phyloP scores from a whole-genome alignment of 108 stramenopile species.

The Skeletonema marinoi region DNA sequence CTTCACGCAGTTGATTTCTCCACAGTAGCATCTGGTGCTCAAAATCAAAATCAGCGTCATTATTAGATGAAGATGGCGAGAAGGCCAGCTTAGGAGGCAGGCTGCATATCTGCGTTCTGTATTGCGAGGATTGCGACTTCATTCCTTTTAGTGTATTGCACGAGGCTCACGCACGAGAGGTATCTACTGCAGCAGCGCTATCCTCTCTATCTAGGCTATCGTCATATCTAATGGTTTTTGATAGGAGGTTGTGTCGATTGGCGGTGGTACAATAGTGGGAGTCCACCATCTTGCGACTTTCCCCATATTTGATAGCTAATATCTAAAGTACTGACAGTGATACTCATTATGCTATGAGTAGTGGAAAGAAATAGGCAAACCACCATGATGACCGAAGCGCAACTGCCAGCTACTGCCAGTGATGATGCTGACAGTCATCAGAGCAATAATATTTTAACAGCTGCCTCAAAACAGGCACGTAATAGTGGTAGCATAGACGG shows the following conservation, averaged over 20 bases:
- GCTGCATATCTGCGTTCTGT: constrained; percentile 1
- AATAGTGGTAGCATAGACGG: neutral
- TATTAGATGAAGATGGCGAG: neutral
- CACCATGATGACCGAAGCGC: neutral
- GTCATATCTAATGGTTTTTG: too few relatives aligned
- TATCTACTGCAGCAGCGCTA: too few relatives aligned
- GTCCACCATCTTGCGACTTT: too few relatives aligned
- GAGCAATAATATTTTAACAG: neutral
- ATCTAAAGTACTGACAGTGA: too few relatives aligned
- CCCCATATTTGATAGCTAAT: too few relatives aligned
- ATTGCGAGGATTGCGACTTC: neutral
- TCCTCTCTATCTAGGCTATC: too few relatives aligned
- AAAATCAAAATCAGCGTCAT: neutral
- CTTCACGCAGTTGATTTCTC: neutral
- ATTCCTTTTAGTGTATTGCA: neutral
- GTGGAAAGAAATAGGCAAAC: too few relatives aligned
- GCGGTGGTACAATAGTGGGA: too few relatives aligned
- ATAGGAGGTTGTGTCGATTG: too few relatives aligned
- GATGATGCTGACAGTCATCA: neutral
- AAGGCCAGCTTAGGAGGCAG: constrained; percentile 10
- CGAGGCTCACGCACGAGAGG: too few relatives aligned
- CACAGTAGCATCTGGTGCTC: neutral
- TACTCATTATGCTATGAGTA: too few relatives aligned
- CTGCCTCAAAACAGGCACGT: neutral
- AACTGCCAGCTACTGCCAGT: neutral